Percentiles rank a stretch among this genome's conserved stretches.
These are phyloP conservation scores for Pouteria campechiana DNA, from an alignment of 179 eudicot genomes.

Conservation along the genomic window DNA sequence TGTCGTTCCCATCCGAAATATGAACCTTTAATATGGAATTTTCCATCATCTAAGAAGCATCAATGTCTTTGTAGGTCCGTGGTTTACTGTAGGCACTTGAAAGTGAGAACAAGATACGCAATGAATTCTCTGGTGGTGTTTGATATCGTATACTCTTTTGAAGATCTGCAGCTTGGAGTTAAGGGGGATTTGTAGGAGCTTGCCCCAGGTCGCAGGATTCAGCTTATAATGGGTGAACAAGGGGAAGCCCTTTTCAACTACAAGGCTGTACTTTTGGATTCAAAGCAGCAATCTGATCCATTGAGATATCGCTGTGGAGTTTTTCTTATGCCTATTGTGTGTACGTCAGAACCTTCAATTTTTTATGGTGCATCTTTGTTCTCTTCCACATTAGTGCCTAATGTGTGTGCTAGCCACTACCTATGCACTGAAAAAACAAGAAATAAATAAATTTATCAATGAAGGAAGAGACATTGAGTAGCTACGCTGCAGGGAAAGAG, in stretches of 20 bases:
- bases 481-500: no score
- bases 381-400: no score
- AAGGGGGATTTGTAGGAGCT: constrained; percentile 61
- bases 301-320: constrained; percentile 67
- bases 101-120: constrained; percentile 55
- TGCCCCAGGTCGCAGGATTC: constrained; percentile 58
- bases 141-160: constrained; percentile 51
- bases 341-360: no score
- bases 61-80: constrained; percentile 43
- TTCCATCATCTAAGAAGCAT: no score
- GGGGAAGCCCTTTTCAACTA: constrained; percentile 56
- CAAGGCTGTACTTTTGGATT: constrained; percentile 82
- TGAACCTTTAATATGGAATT: no score
- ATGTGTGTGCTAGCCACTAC: no score
- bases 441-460: no score
- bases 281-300: constrained; percentile 34
- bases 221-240: constrained; percentile 60
- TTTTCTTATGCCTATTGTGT: constrained; percentile 81
- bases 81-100: constrained; percentile 63
- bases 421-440: no score
- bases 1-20: no score
- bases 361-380: no score
- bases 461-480: no score
- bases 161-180: constrained; percentile 70
- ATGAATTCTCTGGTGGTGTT: constrained; percentile 39